Evolutionary conservation across 177 flowering plant species (phyloP).

Genomic region (Vitis hybrid): DNA sequence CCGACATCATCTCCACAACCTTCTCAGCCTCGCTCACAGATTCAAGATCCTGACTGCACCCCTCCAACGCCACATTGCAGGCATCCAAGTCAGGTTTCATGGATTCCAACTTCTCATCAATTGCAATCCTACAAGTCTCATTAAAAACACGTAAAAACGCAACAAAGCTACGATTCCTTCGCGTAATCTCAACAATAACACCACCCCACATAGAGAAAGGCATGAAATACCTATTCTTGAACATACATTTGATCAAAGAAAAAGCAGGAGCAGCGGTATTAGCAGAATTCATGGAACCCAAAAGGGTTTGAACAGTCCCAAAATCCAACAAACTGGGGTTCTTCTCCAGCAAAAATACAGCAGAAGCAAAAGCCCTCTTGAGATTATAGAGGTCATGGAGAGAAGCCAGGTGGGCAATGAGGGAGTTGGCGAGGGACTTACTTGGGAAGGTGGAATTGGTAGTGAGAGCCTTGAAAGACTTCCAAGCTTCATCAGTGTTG

Average conservation of each 20-base stretch:
- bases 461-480: conserved; percentile 80
- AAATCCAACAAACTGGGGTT: conserved; percentile 49
- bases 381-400: conserved; percentile 59
- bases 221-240: conserved; percentile 70
- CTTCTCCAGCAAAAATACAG: conserved; percentile 66
- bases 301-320: conserved; percentile 44
- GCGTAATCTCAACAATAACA: conserved; percentile 57
- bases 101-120: conserved; percentile 73
- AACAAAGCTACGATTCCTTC: conserved; percentile 57
- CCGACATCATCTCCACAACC: conserved; percentile 75
- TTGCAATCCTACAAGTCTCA: conserved; percentile 69
- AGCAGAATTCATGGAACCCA: conserved; percentile 54
- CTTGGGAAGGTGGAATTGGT: conserved; percentile 47
- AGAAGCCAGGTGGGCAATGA: conserved; percentile 69
- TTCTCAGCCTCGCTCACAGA: conserved; percentile 79
- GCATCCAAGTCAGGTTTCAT: conserved; percentile 75
- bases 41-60: conserved; percentile 65
- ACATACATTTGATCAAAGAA: conserved; percentile 69
- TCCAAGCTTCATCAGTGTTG: conserved; percentile 93
- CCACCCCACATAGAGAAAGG: conserved; percentile 77
- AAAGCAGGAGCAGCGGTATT: conserved; percentile 72
- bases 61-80: conserved; percentile 88
- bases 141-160: conserved; percentile 62
- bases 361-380: conserved; percentile 86
- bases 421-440: conserved; percentile 64